Conservation (phyloP, 176 grass and related monocot species). For the Chloris gayana region DNA sequence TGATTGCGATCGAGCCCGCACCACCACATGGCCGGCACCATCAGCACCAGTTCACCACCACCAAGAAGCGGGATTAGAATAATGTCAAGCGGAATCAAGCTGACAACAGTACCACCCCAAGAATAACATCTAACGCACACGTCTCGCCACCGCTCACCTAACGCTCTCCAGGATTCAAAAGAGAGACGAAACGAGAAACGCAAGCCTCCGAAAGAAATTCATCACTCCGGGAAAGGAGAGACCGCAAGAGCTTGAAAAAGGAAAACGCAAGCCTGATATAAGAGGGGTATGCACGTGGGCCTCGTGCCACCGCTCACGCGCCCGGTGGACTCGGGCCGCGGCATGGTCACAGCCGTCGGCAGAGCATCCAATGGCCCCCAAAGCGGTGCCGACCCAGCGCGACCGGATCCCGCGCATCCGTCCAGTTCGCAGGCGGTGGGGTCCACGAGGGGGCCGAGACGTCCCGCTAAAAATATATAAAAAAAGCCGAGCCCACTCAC, state of each 20-base stretch:
- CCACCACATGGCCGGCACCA: not conserved
- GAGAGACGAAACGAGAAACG: not conserved
- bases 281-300: not conserved
- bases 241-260: no score
- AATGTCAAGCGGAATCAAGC: not conserved
- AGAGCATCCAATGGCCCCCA: not conserved
- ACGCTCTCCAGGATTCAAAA: not conserved
- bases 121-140: conserved; percentile 4
- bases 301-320: not conserved
- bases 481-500: no score
- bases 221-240: not conserved
- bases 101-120: not conserved
- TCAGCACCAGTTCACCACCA: not conserved
- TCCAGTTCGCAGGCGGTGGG: not conserved
- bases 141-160: not conserved
- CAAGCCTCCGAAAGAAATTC: not conserved
- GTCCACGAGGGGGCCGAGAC: not conserved
- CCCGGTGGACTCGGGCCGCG: not conserved
- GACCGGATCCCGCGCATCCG: not conserved
- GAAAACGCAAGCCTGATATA: not conserved
- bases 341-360: not conserved
- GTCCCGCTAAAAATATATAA: no score
- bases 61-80: not conserved
- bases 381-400: not conserved
- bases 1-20: not conserved